Percentiles rank a stretch among this genome's conserved stretches.
Conservation (phyloP, 805 yeast genomes). For the Nakazawaea ernobii region DNA sequence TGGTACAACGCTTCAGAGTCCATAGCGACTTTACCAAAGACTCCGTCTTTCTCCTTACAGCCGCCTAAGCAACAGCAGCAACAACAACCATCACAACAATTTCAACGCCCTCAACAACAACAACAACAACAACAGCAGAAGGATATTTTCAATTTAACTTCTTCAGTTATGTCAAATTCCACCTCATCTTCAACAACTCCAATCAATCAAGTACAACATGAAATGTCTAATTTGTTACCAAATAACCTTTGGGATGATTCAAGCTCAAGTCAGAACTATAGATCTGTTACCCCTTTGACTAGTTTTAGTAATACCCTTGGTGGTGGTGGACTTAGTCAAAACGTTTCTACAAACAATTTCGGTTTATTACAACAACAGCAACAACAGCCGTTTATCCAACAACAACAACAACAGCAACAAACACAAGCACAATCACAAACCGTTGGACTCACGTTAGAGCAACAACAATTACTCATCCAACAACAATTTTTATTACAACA, state of each 20-base stretch:
- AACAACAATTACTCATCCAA: constrained; percentile 11
- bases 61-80: background rate
- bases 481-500: constrained; percentile 11
- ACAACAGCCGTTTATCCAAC: background rate
- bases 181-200: constrained; percentile 3
- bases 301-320: background rate
- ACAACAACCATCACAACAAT: background rate
- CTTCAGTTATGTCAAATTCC: background rate
- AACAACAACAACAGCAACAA: background rate
- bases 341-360: background rate
- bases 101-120: background rate
- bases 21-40: constrained; percentile 6
- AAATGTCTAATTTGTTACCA: constrained; percentile 11
- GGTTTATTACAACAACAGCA: background rate
- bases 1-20: constrained; percentile 3
- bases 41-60: background rate
- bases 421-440: constrained; percentile 1
- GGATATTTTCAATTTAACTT: background rate
- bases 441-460: constrained; percentile 9
- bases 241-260: constrained; percentile 9
- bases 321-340: background rate
- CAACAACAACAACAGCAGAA: background rate
- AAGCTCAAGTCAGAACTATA: background rate
- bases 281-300: constrained; percentile 7
- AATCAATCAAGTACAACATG: background rate